These are phyloP conservation scores for Poa pratensis DNA, from an alignment of 176 grass and related monocot species.

Conservation along the genomic window DNA sequence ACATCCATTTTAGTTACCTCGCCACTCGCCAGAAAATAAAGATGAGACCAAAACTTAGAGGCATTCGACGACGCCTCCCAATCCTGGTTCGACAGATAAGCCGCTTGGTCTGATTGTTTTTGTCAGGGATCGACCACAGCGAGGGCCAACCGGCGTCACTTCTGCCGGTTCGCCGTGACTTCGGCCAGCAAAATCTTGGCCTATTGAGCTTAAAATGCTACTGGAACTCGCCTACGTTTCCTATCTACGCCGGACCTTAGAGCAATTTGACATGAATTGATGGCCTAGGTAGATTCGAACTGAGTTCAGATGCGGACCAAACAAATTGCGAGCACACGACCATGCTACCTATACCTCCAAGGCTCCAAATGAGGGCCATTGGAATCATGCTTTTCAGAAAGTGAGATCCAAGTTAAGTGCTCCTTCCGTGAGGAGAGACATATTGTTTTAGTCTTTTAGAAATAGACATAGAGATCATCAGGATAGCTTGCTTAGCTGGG, in stretches of 20 bases:
- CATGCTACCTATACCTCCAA: neutral
- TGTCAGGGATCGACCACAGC: neutral
- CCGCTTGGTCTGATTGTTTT: neutral
- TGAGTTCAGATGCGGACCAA: neutral
- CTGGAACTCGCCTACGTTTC: neutral
- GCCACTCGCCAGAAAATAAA: neutral
- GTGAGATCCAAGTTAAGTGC: neutral
- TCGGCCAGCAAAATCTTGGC: neutral
- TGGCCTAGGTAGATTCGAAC: neutral
- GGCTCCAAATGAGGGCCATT: neutral
- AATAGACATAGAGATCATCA: neutral
- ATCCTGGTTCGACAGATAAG: conserved; percentile 15
- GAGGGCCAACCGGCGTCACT: neutral
- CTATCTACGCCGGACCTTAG: neutral
- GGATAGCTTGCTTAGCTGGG: neutral
- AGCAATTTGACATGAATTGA: neutral
- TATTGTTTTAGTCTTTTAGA: neutral
- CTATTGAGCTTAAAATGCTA: neutral
- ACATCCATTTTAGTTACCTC: neutral
- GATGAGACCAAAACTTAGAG: no score
- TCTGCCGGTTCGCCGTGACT: neutral
- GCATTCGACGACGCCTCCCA: neutral
- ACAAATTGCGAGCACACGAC: neutral
- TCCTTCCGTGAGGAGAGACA: neutral
- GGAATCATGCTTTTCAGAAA: neutral